phyloP scores from a whole-genome alignment of 2,329 filamentous ascomycete genomes.

The Pestalotiopsis sp. region DNA sequence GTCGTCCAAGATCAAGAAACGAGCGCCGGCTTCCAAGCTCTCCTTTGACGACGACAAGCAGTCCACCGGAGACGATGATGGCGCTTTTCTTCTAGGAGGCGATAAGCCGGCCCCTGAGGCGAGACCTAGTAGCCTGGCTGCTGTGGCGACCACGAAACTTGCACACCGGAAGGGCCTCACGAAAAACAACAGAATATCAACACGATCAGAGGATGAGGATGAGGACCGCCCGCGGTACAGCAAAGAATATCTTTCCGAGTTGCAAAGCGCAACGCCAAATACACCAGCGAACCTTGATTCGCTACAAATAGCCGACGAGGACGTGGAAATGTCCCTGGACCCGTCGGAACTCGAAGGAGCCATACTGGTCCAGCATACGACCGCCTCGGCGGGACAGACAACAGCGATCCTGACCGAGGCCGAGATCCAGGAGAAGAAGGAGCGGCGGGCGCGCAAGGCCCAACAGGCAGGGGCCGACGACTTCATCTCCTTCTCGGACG shows the following conservation, averaged over 20 bases:
- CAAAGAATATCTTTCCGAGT: constrained; percentile 82
- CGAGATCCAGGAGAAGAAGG: constrained; percentile 90
- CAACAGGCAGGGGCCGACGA: constrained; percentile 53
- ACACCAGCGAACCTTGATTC: constrained; percentile 54
- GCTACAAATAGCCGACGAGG: constrained; percentile 20
- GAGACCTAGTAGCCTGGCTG: constrained; percentile 64
- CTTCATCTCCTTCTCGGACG: constrained; percentile 67
- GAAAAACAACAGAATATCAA: constrained; percentile 53
- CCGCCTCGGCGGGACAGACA: constrained; percentile 34
- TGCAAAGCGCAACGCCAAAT: constrained; percentile 83
- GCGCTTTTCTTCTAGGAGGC: constrained; percentile 37
- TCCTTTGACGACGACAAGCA: constrained; percentile 72
- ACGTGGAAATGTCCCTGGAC: constrained; percentile 59
- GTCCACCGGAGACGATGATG: constrained; percentile 55
- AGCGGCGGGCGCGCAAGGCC: constrained; percentile 79
- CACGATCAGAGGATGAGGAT: constrained; percentile 55
- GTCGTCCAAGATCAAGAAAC: constrained; percentile 68
- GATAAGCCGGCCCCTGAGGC: constrained; percentile 55
- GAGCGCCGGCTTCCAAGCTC: constrained; percentile 64
- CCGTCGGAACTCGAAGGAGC: constrained; percentile 65
- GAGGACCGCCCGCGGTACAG: constrained; percentile 79
- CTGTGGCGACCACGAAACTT: constrained; percentile 68
- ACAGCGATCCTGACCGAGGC: constrained; percentile 75
- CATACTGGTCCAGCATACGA: constrained; percentile 60
- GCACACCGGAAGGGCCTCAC: constrained; percentile 57